These are phyloP conservation scores for Volutella citrinella DNA, from an alignment of 2,329 filamentous ascomycete genomes.

Conservation along the genomic window DNA sequence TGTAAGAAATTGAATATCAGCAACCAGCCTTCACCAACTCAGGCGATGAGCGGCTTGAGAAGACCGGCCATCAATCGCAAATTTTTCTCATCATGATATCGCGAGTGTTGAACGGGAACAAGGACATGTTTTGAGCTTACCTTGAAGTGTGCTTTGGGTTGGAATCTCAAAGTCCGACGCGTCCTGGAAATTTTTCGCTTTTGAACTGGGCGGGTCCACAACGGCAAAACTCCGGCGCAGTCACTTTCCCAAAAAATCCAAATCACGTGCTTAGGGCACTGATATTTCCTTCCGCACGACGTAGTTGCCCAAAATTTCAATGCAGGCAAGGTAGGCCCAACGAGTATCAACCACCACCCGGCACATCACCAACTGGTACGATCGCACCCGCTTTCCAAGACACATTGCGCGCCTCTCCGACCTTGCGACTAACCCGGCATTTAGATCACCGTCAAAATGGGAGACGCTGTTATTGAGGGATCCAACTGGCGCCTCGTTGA, in stretches of 20 bases:
- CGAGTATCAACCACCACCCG: too few species aligned
- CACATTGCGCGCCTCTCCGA: conserved; percentile 23
- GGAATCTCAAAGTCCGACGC: neutral
- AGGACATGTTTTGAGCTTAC: conserved; percentile 23
- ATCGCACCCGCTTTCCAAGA: conserved; percentile 22
- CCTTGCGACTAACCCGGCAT: conserved; percentile 31
- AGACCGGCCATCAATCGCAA: conserved; percentile 99
- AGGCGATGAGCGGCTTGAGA: too few species aligned
- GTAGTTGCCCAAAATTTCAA: conserved; percentile 31
- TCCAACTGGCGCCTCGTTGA: conserved; percentile 94
- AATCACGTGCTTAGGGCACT: too few species aligned
- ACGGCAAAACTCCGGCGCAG: too few species aligned
- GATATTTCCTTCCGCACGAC: too few species aligned
- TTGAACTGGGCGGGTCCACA: too few species aligned
- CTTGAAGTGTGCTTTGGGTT: conserved; percentile 15
- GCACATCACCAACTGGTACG: conserved; percentile 39
- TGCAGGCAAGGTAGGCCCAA: too few species aligned
- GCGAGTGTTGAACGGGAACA: conserved; percentile 5
- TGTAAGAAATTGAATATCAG: conserved; percentile 98
- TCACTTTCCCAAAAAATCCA: too few species aligned
- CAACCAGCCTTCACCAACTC: conserved; percentile 72
- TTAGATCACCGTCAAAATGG: conserved; percentile 69
- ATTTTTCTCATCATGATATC: conserved; percentile 84
- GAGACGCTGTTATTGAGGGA: conserved; percentile 77
- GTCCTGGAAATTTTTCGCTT: conserved; percentile 19